Evolutionary conservation across 23 red algal genomes (phyloP).

Genomic region (Gracilaria vermiculophylla): DNA sequence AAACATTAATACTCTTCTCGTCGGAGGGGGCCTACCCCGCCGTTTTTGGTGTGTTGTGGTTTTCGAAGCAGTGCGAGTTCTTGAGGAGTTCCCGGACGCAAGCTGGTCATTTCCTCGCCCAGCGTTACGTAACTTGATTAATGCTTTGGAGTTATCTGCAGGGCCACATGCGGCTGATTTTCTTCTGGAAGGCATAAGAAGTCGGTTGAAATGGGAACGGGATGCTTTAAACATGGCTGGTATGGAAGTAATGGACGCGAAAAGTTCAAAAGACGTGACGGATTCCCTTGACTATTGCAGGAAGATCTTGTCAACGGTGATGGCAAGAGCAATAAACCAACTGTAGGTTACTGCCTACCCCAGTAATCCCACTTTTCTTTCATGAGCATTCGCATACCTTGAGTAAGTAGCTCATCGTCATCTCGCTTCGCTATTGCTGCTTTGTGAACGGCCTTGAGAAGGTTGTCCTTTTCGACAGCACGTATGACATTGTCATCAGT

Average conservation of each 20-base stretch:
- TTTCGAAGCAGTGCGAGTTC: slow-evolving; percentile 12
- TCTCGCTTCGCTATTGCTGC: neutral
- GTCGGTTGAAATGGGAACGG: neutral
- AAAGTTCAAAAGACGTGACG: neutral
- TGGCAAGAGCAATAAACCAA: neutral
- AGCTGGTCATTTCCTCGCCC: neutral
- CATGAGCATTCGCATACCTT: slow-evolving; percentile 13
- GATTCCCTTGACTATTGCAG: slow-evolving; percentile 10
- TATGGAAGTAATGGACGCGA: neutral
- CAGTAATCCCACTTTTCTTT: slow-evolving; percentile 15
- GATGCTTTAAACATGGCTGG: neutral
- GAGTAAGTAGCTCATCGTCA: slow-evolving; percentile 1
- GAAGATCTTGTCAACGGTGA: neutral
- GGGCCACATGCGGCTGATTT: neutral
- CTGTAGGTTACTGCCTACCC: neutral
- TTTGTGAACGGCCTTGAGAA: neutral
- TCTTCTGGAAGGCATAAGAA: neutral
- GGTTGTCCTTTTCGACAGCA: neutral
- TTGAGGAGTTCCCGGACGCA: slow-evolving; percentile 11
- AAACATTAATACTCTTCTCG: neutral
- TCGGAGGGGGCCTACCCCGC: neutral
- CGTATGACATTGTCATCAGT: neutral
- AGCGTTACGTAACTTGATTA: neutral
- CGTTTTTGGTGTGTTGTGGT: slow-evolving; percentile 13
- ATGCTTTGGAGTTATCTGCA: neutral